These are phyloP conservation scores for Neurospora sp. DNA, from an alignment of 495 filamentous ascomycete species.

Conservation along the genomic window DNA sequence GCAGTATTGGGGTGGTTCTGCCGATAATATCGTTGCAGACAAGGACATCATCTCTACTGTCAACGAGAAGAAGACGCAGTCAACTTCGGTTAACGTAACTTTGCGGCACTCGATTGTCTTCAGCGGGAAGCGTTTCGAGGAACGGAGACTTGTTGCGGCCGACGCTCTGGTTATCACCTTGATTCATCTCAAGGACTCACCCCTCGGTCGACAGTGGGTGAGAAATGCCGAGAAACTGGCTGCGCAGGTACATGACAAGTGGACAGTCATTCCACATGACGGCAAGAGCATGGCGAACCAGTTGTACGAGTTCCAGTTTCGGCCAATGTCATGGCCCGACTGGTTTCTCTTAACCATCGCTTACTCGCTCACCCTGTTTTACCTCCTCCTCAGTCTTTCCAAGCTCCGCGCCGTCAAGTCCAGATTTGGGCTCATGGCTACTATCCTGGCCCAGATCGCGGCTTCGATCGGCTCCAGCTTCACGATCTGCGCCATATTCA, in stretches of 20 bases:
- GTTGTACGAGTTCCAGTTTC: slow-evolving; percentile 64
- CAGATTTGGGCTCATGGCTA: slow-evolving; percentile 51
- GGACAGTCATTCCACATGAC: slow-evolving; percentile 50
- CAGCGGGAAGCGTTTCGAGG: slow-evolving; percentile 58
- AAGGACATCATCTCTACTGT: slow-evolving; percentile 51
- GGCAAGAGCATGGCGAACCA: slow-evolving; percentile 40
- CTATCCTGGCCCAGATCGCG: slow-evolving; percentile 53
- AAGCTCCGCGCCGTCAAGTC: slow-evolving; percentile 59
- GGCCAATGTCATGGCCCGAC: slow-evolving; percentile 51
- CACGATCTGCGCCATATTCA: slow-evolving; percentile 50
- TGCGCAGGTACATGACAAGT: slow-evolving; percentile 30
- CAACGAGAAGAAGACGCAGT: slow-evolving; percentile 41
- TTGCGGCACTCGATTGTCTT: slow-evolving; percentile 64
- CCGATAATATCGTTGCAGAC: slow-evolving; percentile 43
- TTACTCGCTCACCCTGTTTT: slow-evolving; percentile 47
- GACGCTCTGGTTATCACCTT: slow-evolving; percentile 67
- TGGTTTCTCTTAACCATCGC: slow-evolving; percentile 46
- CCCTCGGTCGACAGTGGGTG: slow-evolving; percentile 49
- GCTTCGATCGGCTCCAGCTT: slow-evolving; percentile 58
- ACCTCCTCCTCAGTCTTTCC: slow-evolving; percentile 47
- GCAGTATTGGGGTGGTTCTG: slow-evolving; percentile 62
- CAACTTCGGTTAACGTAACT: slow-evolving; percentile 55
- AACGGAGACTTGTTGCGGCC: slow-evolving; percentile 49
- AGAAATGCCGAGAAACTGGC: slow-evolving; percentile 39
- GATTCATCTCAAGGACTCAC: slow-evolving; percentile 50